Evolutionary conservation across 495 filamentous ascomycete species (phyloP).

Genomic region (Penicillium antarcticum): DNA sequence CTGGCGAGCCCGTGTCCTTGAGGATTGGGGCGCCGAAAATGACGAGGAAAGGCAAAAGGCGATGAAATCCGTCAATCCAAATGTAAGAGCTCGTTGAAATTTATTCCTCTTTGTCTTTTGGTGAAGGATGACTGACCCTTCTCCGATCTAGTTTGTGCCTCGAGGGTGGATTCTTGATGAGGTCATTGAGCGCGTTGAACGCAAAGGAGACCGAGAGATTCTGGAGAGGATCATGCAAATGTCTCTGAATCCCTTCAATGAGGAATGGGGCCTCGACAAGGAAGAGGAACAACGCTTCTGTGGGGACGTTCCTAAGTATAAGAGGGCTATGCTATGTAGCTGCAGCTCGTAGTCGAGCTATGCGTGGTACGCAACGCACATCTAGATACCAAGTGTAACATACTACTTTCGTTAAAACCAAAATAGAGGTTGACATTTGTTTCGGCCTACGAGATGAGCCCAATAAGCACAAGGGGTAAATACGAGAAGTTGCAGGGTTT

Average conservation of each 20-base stretch:
- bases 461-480: neutral
- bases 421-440: neutral
- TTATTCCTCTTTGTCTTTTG: neutral
- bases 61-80: slow-evolving; percentile 89
- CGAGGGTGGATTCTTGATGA: slow-evolving; percentile 92
- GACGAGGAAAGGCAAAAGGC: slow-evolving; percentile 60
- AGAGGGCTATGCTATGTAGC: slow-evolving; percentile 85
- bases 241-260: slow-evolving; percentile 77
- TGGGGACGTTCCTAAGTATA: slow-evolving; percentile 76
- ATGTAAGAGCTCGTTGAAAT: slow-evolving; percentile 33
- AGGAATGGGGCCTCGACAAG: slow-evolving; percentile 66
- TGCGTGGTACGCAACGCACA: neutral
- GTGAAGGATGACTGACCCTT: slow-evolving; percentile 1
- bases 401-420: neutral
- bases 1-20: slow-evolving; percentile 64
- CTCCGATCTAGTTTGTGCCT: slow-evolving; percentile 61
- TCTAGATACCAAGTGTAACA: neutral
- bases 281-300: slow-evolving; percentile 81
- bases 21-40: slow-evolving; percentile 62
- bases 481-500: slow-evolving; percentile 1
- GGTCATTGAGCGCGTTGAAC: slow-evolving; percentile 82
- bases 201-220: slow-evolving; percentile 75
- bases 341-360: slow-evolving; percentile 54
- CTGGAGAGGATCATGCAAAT: slow-evolving; percentile 73
- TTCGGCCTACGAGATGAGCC: neutral